Percentiles rank a stretch among this genome's conserved stretches.
Evolutionary conservation across 2,329 filamentous ascomycete species (phyloP).

Genomic region (Apiospora malaysiana): DNA sequence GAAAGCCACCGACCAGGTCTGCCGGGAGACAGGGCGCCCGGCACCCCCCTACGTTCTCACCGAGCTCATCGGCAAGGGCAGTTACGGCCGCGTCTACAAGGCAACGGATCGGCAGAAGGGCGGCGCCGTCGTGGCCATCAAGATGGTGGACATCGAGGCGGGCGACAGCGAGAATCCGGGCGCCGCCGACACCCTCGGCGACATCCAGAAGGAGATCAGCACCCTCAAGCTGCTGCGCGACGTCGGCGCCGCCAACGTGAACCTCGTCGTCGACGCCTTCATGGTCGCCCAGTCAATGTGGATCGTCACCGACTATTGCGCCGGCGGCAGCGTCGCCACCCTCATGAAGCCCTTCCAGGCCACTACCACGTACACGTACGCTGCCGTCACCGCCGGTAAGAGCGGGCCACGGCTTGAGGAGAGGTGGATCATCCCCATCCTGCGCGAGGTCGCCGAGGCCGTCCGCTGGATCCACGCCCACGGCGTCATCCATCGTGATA

Average conservation of each 20-base stretch:
- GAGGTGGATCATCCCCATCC: conserved; percentile 72
- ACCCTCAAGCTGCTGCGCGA: conserved; percentile 76
- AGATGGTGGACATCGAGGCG: conserved; percentile 86
- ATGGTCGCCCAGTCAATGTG: conserved; percentile 81
- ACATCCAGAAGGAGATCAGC: conserved; percentile 72
- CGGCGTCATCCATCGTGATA: conserved; percentile 73
- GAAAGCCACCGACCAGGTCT: conserved; percentile 65
- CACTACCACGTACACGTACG: conserved; percentile 32
- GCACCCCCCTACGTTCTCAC: conserved; percentile 69
- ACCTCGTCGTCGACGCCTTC: conserved; percentile 79
- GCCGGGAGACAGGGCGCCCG: conserved; percentile 62
- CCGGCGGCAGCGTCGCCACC: conserved; percentile 80
- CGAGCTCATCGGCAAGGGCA: conserved; percentile 77
- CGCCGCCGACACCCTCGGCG: conserved; percentile 69
- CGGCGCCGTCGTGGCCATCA: conserved; percentile 69
- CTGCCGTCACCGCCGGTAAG: conserved; percentile 44
- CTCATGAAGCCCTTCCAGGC: conserved; percentile 70
- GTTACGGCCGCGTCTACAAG: conserved; percentile 77
- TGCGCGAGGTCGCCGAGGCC: conserved; percentile 70
- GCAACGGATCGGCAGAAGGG: conserved; percentile 54
- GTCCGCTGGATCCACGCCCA: conserved; percentile 71
- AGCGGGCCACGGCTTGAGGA: conserved; percentile 67
- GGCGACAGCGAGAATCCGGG: conserved; percentile 71
- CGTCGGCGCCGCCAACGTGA: conserved; percentile 78
- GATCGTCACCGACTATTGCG: conserved; percentile 88